These are phyloP conservation scores for Cladobotryum protrusum DNA, from an alignment of 2,329 filamentous ascomycete genomes.

Conservation along the genomic window DNA sequence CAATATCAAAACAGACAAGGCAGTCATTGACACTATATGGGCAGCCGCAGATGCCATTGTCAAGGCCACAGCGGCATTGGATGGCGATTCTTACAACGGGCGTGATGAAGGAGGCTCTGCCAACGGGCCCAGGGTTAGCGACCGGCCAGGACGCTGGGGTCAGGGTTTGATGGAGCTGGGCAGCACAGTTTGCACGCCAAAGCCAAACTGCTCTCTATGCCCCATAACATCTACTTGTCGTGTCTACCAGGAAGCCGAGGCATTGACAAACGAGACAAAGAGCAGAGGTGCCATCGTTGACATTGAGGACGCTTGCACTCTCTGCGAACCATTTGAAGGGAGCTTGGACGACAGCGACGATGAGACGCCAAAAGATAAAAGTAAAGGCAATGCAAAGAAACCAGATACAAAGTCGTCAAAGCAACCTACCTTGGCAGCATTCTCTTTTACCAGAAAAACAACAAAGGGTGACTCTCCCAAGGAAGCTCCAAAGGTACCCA, in stretches of 20 bases:
- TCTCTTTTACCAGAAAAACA: conserved; percentile 24
- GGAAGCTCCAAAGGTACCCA: background rate
- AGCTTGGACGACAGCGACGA: conserved; percentile 18
- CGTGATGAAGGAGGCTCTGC: conserved; percentile 3
- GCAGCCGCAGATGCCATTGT: conserved; percentile 51
- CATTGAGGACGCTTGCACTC: conserved; percentile 44
- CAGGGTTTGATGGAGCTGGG: conserved; percentile 62
- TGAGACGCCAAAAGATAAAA: conserved; percentile 8
- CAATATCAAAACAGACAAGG: conserved; percentile 51
- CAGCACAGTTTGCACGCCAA: conserved; percentile 55
- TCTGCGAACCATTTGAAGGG: conserved; percentile 45
- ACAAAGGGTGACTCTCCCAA: background rate
- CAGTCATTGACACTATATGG: conserved; percentile 50
- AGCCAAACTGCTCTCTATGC: conserved; percentile 48
- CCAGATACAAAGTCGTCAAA: conserved; percentile 18
- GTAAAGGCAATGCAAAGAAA: conserved; percentile 6
- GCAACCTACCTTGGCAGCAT: conserved; percentile 30
- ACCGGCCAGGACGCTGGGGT: conserved; percentile 54
- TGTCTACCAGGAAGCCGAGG: conserved; percentile 42
- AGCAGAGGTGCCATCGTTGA: conserved; percentile 24
- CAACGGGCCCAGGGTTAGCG: conserved; percentile 31
- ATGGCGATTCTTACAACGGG: conserved; percentile 20
- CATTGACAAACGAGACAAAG: conserved; percentile 20
- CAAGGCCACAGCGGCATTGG: conserved; percentile 39
- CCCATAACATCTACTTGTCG: conserved; percentile 47